Evolutionary conservation across 2,329 filamentous ascomycete species (phyloP), one percentile per base, ranked within the genome.

Genomic region (Fusarium udum): DNA sequence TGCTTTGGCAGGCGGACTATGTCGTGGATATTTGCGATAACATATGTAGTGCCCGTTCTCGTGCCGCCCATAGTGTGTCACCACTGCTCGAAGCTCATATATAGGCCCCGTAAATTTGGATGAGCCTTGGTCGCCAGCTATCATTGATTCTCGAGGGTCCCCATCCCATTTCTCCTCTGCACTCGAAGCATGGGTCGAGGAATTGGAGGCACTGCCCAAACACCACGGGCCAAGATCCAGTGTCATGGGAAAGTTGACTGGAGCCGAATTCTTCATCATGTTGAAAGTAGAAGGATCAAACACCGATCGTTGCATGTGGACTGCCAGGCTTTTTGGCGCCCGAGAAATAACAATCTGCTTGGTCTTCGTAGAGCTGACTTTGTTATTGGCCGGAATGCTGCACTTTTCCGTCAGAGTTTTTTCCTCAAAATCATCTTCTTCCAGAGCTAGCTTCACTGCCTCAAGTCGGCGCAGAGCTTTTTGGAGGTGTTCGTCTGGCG

Each of bases 21-120:
- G 66, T 15, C 79, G 78, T 22, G 89, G 86, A 77, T 94, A 92
- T 77, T 92, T 93, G 58, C 94, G 89, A 81, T 96, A 97, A 80
- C 94, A 97, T 43, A 98, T 91, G 77, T 99, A 98, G 83, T 99
- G 96, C 0, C 96, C 96, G 77, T 97, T 97, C 71, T 98, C 95
- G 80, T 98, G 96, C 37, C 93, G 88, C 8, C 96, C 96, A 70
- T 93, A 93, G 79, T 98, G 96, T 2, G 94, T 96, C 15, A 98
- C 89, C 0, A 95, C 93, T 36, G 95, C 94, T 60, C 92, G 90
- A 22, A 98, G 85, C 78, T 93, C 90, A 80, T 97, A 98, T 3
- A 92, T 85, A 34, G 86, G 87, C 6, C 90, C 89, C 1, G 83
- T 84, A 14, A 89, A 83, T 68, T 84, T 87, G 4, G 89, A 90